Percentiles rank a stretch among this genome's conserved stretches.
These are phyloP conservation scores for Cladophialophora carrionii DNA, from an alignment of 2,329 filamentous ascomycete genomes.

Conservation along the genomic window DNA sequence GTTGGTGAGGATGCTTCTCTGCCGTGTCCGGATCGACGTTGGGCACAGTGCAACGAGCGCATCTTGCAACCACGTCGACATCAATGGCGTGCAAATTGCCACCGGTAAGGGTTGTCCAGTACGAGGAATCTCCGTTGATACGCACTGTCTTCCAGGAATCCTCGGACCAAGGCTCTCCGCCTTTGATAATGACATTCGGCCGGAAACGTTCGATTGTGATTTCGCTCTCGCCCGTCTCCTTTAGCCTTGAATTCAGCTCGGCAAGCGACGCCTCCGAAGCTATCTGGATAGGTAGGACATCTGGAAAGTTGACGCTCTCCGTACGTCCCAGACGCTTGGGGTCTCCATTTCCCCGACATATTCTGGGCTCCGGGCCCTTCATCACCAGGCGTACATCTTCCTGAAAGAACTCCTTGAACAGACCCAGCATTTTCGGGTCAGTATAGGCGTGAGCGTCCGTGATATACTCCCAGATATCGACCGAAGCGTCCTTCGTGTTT, in stretches of 20 bases:
- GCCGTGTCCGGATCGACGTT: conserved; percentile 68
- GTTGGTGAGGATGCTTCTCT: conserved; percentile 61
- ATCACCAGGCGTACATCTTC: conserved; percentile 60
- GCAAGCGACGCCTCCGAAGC: conserved; percentile 59
- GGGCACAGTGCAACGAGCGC: conserved; percentile 64
- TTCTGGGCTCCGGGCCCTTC: conserved; percentile 62
- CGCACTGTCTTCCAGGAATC: conserved; percentile 65
- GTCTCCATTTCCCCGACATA: conserved; percentile 60
- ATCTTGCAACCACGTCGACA: conserved; percentile 63
- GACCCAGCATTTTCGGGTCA: conserved; percentile 53
- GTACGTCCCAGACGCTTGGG: conserved; percentile 58
- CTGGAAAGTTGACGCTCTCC: conserved; percentile 62
- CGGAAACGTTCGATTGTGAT: conserved; percentile 65
- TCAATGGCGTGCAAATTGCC: conserved; percentile 42
- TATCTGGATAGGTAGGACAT: conserved; percentile 62
- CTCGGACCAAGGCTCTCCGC: conserved; percentile 61
- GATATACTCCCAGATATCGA: conserved; percentile 62
- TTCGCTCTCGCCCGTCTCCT: conserved; percentile 47
- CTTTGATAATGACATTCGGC: conserved; percentile 65
- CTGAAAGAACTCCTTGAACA: conserved; percentile 60
- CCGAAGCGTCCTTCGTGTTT: conserved; percentile 56
- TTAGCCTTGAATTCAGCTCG: conserved; percentile 62
- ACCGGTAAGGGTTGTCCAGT: conserved; percentile 24
- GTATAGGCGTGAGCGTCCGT: conserved; percentile 62
- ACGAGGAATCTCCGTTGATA: conserved; percentile 44